Conservation (phyloP, 2,329 filamentous ascomycete genomes). For the Geosmithia flava region DNA sequence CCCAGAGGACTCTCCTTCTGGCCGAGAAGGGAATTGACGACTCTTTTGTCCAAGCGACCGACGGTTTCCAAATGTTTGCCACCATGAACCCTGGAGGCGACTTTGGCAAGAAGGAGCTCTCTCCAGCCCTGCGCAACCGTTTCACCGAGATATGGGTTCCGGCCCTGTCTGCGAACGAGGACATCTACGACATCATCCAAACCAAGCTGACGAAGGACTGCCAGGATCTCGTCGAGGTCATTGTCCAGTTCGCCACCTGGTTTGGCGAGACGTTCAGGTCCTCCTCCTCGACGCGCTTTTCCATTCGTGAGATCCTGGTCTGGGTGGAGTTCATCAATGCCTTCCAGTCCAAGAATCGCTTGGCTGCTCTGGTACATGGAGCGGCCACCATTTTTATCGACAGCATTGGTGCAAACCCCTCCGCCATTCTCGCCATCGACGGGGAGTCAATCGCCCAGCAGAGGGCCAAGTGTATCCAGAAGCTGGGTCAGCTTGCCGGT, state of each 20-base stretch:
- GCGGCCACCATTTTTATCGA: slow-evolving; percentile 95
- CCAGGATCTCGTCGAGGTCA: slow-evolving; percentile 47
- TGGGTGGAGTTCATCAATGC: slow-evolving; percentile 91
- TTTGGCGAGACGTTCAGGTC: slow-evolving; percentile 76
- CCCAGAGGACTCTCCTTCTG: slow-evolving; percentile 71
- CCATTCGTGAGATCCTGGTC: slow-evolving; percentile 80
- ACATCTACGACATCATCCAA: slow-evolving; percentile 76
- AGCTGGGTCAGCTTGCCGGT: slow-evolving; percentile 55
- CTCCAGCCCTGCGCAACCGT: slow-evolving; percentile 84
- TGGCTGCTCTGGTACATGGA: slow-evolving; percentile 56
- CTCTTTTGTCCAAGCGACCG: slow-evolving; percentile 61
- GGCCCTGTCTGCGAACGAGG: slow-evolving; percentile 68
- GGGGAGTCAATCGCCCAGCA: slow-evolving; percentile 58
- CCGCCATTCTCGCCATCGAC: slow-evolving; percentile 67
- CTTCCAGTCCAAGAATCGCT: slow-evolving; percentile 31
- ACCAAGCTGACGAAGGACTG: slow-evolving; percentile 54
- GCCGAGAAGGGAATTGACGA: slow-evolving; percentile 87
- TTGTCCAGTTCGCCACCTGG: slow-evolving; percentile 87
- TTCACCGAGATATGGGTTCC: slow-evolving; percentile 99
- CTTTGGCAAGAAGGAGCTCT: slow-evolving; percentile 95
- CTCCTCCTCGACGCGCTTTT: slow-evolving; percentile 63
- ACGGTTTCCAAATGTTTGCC: slow-evolving; percentile 89
- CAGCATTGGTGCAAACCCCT: slow-evolving; percentile 87
- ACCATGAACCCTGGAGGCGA: slow-evolving; percentile 99
- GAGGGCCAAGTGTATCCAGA: slow-evolving; percentile 57